A percentile compares a stretch with the other conserved stretches of the same genome.
These are phyloP conservation scores for Xanthoparmelia taractica DNA, from an alignment of 495 filamentous ascomycete species.

Conservation along the genomic window DNA sequence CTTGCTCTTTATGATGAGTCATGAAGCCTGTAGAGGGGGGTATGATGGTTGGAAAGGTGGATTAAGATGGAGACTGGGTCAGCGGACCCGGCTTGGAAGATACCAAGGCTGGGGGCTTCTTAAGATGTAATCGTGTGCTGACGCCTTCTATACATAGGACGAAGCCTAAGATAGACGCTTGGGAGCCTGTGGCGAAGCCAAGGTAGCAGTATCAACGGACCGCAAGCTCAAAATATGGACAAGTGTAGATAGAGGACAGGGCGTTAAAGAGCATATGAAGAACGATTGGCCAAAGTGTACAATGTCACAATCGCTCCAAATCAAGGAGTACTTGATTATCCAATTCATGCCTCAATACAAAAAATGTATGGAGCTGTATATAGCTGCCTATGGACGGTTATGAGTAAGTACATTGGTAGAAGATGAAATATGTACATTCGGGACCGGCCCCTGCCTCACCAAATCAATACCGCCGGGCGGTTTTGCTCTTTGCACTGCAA, in stretches of 20 bases:
- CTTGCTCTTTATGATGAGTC: background rate
- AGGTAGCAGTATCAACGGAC: conserved; percentile 21
- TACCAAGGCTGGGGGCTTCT: background rate
- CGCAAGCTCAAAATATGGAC: background rate
- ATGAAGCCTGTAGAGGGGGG: background rate
- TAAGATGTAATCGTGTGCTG: background rate
- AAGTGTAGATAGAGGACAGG: conserved; percentile 5
- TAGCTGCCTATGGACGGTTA: background rate
- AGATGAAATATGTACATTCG: background rate
- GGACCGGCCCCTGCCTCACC: background rate
- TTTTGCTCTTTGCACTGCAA: background rate
- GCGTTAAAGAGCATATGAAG: background rate
- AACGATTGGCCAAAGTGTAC: background rate
- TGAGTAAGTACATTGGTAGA: background rate
- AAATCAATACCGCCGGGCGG: background rate
- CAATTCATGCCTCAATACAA: background rate
- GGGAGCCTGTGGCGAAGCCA: conserved; percentile 37
- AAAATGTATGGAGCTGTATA: background rate
- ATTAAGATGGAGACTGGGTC: background rate
- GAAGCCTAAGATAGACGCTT: conserved; percentile 41
- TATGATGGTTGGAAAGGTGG: background rate
- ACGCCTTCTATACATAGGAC: conserved; percentile 23
- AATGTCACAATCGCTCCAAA: background rate
- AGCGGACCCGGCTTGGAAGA: background rate
- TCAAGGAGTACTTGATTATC: background rate